A percentile compares a stretch with the other conserved stretches of the same genome.
Evolutionary conservation across 345 rosid species (phyloP).

Genomic region (Bruguiera sexangula): DNA sequence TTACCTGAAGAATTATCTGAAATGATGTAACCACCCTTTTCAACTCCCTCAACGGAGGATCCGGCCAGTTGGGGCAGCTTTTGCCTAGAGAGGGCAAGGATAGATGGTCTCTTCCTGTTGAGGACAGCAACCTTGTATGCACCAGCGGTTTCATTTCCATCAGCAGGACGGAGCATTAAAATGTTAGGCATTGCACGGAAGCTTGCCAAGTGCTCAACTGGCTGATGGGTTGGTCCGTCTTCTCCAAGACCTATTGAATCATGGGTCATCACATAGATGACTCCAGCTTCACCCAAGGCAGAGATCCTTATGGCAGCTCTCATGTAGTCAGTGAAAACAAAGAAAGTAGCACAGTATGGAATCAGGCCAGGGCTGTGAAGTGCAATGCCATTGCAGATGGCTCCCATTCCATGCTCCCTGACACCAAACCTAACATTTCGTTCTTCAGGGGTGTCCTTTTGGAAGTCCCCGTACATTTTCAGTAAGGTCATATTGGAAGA

Average conservation of each 20-base stretch:
- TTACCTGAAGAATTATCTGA: constrained; percentile 86
- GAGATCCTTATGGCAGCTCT: constrained; percentile 96
- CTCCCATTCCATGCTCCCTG: constrained; percentile 98
- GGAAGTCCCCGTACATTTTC: constrained; percentile 86
- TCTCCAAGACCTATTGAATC: constrained; percentile 99
- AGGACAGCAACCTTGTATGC: constrained; percentile 81
- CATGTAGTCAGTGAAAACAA: constrained; percentile 99
- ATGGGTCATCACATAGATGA: constrained; percentile 97
- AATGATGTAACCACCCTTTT: constrained; percentile 81
- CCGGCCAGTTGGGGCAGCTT: constrained; percentile 89
- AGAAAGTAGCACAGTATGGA: constrained; percentile 99
- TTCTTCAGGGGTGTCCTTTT: constrained; percentile 85
- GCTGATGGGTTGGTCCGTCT: constrained; percentile 99
- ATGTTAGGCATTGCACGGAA: constrained; percentile 99
- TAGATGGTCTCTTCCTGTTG: constrained; percentile 78
- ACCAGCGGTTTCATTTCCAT: constrained; percentile 96
- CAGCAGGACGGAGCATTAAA: constrained; percentile 98
- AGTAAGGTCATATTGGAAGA: constrained; percentile 97
- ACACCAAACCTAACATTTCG: constrained; percentile 93
- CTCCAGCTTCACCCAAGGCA: constrained; percentile 79
- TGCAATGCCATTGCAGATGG: constrained; percentile 89
- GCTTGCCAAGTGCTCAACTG: constrained; percentile 93
- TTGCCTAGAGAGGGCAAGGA: constrained; percentile 90
- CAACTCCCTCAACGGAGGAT: constrained; percentile 84
- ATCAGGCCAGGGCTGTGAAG: constrained; percentile 87